Percentiles rank a stretch among this genome's conserved stretches.
phyloP scores from a whole-genome alignment of 805 yeast species.

The Lipomyces sp. region DNA sequence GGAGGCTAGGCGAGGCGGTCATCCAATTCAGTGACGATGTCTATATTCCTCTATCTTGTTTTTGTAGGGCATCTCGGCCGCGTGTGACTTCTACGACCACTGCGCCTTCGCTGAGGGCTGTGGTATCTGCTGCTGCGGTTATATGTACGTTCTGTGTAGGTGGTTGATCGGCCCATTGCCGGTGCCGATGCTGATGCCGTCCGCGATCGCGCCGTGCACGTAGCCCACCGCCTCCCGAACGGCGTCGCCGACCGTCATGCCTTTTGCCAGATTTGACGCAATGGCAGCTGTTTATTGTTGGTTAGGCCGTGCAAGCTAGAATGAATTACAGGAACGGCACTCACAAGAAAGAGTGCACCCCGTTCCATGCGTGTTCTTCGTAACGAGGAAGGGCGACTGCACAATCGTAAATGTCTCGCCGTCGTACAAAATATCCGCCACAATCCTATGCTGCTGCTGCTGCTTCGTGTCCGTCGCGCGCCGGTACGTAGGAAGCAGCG shows the following conservation, averaged over 20 bases:
- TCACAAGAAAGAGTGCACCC: constrained; percentile 73
- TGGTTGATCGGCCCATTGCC: constrained; percentile 81
- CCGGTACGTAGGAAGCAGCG: constrained; percentile 13
- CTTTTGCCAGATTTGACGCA: constrained; percentile 68
- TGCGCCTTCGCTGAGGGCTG: too few relatives aligned
- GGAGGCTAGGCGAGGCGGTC: too few relatives aligned
- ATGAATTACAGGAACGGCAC: constrained; percentile 3
- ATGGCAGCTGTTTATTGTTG: constrained; percentile 51
- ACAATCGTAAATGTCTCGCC: constrained; percentile 44
- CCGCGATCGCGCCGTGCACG: constrained; percentile 61
- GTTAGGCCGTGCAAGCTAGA: neutral
- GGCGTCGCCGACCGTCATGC: constrained; percentile 46
- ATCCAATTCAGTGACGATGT: too few relatives aligned
- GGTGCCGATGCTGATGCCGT: constrained; percentile 45
- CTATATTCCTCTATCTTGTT: too few relatives aligned
- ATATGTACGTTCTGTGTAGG: constrained; percentile 11
- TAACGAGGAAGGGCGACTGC: constrained; percentile 45
- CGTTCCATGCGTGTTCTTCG: constrained; percentile 76
- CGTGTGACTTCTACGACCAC: too few relatives aligned
- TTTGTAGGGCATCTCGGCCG: too few relatives aligned
- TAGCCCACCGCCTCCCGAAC: constrained; percentile 58
- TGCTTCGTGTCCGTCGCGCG: constrained; percentile 4
- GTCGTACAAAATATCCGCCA: constrained; percentile 56
- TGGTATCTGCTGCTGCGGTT: neutral
- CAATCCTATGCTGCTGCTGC: constrained; percentile 33